These are phyloP conservation scores for Grifola frondosa DNA, from an alignment of 1,284 basidiomycete genomes.

Conservation along the genomic window DNA sequence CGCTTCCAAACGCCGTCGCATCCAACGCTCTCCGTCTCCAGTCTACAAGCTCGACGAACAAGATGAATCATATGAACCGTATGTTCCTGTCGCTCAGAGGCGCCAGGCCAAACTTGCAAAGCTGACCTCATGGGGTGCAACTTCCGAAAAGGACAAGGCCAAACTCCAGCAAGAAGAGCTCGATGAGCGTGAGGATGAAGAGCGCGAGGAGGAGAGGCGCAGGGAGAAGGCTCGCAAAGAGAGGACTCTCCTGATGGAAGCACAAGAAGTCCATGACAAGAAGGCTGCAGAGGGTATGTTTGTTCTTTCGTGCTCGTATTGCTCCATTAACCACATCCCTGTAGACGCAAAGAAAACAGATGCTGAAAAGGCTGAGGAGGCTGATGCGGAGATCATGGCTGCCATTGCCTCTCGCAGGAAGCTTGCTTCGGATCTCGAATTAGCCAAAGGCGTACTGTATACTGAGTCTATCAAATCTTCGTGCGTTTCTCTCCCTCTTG, in stretches of 20 bases:
- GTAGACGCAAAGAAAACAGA: slow-evolving; percentile 85
- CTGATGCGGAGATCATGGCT: slow-evolving; percentile 86
- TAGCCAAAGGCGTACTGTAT: slow-evolving; percentile 92
- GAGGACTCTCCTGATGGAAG: slow-evolving; percentile 84
- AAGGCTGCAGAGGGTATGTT: slow-evolving; percentile 81
- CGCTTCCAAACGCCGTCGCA: slow-evolving; percentile 27
- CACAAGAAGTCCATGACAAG: slow-evolving; percentile 86
- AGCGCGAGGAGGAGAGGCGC: slow-evolving; percentile 72
- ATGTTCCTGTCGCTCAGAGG: slow-evolving; percentile 86
- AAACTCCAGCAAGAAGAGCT: slow-evolving; percentile 56
- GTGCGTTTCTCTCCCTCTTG: slow-evolving; percentile 40
- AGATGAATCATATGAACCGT: slow-evolving; percentile 75
- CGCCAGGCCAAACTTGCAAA: slow-evolving; percentile 80
- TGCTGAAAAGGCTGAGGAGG: slow-evolving; percentile 82
- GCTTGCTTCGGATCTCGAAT: slow-evolving; percentile 87
- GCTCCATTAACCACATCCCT: slow-evolving; percentile 2
- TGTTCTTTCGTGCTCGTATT: slow-evolving; percentile 11
- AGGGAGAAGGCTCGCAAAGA: slow-evolving; percentile 78
- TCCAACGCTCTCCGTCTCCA: slow-evolving; percentile 61
- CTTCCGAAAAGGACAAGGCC: slow-evolving; percentile 53
- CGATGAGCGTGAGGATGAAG: slow-evolving; percentile 70
- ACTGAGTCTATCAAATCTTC: slow-evolving; percentile 84
- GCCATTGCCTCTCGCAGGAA: slow-evolving; percentile 91
- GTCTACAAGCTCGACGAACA: slow-evolving; percentile 62
- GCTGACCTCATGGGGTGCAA: slow-evolving; percentile 60